Evolutionary conservation across 306 rosid genomes (phyloP), one percentile per base, ranked within the genome.

Genomic region (Rosa multiflora): DNA sequence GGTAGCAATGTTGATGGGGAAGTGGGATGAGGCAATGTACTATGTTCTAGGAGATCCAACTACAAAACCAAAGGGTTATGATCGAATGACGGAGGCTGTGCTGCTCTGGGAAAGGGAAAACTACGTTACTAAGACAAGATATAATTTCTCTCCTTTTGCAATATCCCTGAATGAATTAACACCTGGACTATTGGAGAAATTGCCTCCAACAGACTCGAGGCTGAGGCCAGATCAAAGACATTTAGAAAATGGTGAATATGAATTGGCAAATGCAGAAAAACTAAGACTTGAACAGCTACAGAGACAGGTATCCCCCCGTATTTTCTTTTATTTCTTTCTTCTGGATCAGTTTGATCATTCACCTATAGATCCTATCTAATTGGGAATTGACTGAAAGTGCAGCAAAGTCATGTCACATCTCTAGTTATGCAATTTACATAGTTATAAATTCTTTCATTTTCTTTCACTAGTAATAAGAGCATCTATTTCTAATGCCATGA

Each of bases 1-100:
- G 97, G 26, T 95, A 26, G 99, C 98, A n/a, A 90, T 95, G 94
- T 75, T 95, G 74, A 86, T 95, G 71, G 98, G 99, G 74, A 95
- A 95, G 87, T 95, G 99, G 99, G 99, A 95, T 51, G 98, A 88
- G 83, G 97, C 99, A 52, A 89, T 95, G 97, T 95, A 95, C 81
- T 95, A 95, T 74, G 97, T 95, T 82, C 89, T 91, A 23, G 99
- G 98, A 83, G 98, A 95, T 85, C 98, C 98, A 79, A 90, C 96
- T 32, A 82, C 90, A 42, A 95, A 90, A 88, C 99, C 97, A 37
- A 93, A 89, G 85, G 99, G 99, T 74, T 95, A 95, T 80, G 99
- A 95, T 84, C 99, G 97, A 20, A 93, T 93, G 97, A 90, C 98
- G 44, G 98, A 95, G 86, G 99, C 99, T 72, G 97, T 86, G 71